Percentiles rank a stretch among this genome's conserved stretches.
Evolutionary conservation across 768 basidiomycete species (phyloP).

Genomic region (Termitomyces heimii): DNA sequence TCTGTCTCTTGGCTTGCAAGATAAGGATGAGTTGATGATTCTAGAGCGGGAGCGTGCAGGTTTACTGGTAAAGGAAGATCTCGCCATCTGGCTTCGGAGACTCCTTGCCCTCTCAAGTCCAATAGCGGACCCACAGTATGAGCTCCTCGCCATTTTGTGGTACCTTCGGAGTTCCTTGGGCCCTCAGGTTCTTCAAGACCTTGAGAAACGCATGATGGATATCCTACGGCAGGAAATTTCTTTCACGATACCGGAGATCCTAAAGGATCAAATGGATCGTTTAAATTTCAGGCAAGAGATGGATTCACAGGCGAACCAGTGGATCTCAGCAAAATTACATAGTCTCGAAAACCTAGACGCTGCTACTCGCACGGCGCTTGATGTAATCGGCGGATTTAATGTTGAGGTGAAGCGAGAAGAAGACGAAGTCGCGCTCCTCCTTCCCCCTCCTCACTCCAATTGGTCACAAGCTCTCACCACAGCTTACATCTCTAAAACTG

Average conservation of each 20-base stretch:
- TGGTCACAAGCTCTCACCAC: conserved; percentile 60
- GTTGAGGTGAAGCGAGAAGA: conserved; percentile 70
- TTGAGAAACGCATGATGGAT: conserved; percentile 58
- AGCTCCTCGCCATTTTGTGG: conserved; percentile 59
- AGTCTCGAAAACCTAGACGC: conserved; percentile 51
- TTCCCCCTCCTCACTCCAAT: conserved; percentile 50
- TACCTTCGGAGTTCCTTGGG: conserved; percentile 56
- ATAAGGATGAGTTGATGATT: conserved; percentile 45
- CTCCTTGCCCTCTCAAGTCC: conserved; percentile 37
- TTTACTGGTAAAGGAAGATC: conserved; percentile 56
- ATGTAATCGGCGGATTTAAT: conserved; percentile 70
- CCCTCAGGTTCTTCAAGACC: conserved; percentile 42
- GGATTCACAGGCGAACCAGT: conserved; percentile 53
- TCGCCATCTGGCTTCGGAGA: conserved; percentile 53
- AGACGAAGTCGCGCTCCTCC: conserved; percentile 54
- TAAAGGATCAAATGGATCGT: conserved; percentile 57
- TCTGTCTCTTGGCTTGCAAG: conserved; percentile 51
- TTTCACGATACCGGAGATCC: conserved; percentile 71
- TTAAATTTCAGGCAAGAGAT: conserved; percentile 48
- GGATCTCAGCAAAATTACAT: conserved; percentile 57
- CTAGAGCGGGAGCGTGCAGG: conserved; percentile 78
- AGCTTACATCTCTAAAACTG: conserved; percentile 53
- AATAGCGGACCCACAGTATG: conserved; percentile 43
- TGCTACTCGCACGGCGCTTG: conserved; percentile 51
- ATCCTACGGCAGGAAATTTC: conserved; percentile 73